These are phyloP conservation scores for Clonostachys solani DNA, from an alignment of 2,329 filamentous ascomycete species.

Conservation along the genomic window DNA sequence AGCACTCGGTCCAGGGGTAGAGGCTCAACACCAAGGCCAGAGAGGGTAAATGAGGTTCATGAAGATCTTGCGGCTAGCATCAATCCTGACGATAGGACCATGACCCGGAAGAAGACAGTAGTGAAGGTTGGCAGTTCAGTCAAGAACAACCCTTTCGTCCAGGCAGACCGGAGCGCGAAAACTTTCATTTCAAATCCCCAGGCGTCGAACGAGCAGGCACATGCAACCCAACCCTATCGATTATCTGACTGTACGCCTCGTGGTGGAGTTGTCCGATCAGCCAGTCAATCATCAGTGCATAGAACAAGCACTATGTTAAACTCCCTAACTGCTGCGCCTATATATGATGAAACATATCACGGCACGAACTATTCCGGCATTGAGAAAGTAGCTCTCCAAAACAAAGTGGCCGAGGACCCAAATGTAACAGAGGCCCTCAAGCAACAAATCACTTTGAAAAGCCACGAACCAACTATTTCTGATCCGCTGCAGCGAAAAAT, in stretches of 20 bases:
- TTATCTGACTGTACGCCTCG: slow-evolving; percentile 22
- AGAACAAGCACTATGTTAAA: too few relatives aligned
- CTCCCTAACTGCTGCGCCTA: background rate
- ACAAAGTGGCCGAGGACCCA: background rate
- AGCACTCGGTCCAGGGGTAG: background rate
- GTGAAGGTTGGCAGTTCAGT: slow-evolving; percentile 10
- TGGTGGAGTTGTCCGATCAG: slow-evolving; percentile 6
- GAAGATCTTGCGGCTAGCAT: background rate
- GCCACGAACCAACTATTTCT: background rate
- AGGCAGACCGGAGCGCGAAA: slow-evolving; percentile 18
- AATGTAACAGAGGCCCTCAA: background rate
- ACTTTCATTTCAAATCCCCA: slow-evolving; percentile 10
- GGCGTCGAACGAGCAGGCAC: slow-evolving; percentile 9
- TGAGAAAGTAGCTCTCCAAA: background rate
- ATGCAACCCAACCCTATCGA: slow-evolving; percentile 9
- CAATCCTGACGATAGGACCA: background rate
- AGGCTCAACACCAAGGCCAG: background rate
- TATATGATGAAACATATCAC: background rate
- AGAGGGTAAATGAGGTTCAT: too few relatives aligned
- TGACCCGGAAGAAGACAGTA: slow-evolving; percentile 1
- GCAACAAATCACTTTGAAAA: background rate
- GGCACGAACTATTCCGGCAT: too few relatives aligned
- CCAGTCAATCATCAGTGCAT: background rate
- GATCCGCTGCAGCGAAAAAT: slow-evolving; percentile 15
- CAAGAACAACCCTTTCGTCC: slow-evolving; percentile 23